Evolutionary conservation across 2,329 filamentous ascomycete species (phyloP), one percentile per base, ranked within the genome.

Genomic region (Sporothrix protearum): DNA sequence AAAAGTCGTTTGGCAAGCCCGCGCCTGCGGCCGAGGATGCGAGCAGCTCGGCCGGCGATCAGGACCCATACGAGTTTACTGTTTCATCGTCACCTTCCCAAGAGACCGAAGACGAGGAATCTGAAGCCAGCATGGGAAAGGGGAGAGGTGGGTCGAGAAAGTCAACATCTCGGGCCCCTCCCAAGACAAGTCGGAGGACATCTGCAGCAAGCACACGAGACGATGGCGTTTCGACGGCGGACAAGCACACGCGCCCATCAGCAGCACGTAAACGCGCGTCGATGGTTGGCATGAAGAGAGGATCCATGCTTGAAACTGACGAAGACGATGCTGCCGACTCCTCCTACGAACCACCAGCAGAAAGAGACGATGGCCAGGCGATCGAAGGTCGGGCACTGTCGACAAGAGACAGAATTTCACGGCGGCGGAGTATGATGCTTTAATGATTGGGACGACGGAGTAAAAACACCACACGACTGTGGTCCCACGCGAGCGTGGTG

Each of bases 371-470:
- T 3, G 33, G 10, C 2, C 25, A 53, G 19, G 57, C 55, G 5
- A 63, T n/a, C 12, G 76, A 77, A 33, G 78, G 74, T 4, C 76
- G 70, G 19, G 61, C 73, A 1, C 55, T 75, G 25, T 73, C 75
- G 3, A 72, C 74, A 14, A 75, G 76, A 47, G 80, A 81, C 68
- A 77, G 78, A 76, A 71, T 81, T 77, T 82, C 82, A 72, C 81
- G 86, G 76, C 81, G 87, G 74, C 82, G 86, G 76, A 88, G 86
- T 77, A 88, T 88, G 85, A 87, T 89, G 86, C 78, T 88, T 78
- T 88, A 81, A 85, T 63, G 66, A 73, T 71, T 57, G 71, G 53
- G 25, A 64, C 47, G 64, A 67, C 7, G 16, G 22, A 19, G 69
- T 51, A 36, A 22, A 47, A 53, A 42, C 36, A 45, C 55, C 42